phyloP scores from a whole-genome alignment of 2,329 filamentous ascomycete genomes.

The Penicillium sp. region DNA sequence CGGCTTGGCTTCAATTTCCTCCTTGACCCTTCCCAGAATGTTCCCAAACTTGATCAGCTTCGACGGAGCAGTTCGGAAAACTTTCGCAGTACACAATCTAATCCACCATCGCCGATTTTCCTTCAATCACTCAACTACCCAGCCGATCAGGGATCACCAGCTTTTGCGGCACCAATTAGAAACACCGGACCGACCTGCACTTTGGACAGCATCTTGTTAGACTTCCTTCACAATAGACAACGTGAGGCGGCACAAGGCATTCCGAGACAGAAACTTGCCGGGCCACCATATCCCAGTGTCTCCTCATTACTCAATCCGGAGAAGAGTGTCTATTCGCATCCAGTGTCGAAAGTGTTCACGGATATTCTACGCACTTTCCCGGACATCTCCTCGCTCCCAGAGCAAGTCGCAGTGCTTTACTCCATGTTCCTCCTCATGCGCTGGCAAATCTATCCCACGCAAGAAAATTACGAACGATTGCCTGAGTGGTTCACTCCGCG shows the following conservation, averaged over 20 bases:
- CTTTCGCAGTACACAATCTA: constrained; percentile 27
- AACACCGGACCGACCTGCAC: constrained; percentile 74
- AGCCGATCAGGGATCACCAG: constrained; percentile 32
- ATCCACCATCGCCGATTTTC: constrained; percentile 27
- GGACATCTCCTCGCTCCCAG: constrained; percentile 75
- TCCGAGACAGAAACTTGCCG: constrained; percentile 67
- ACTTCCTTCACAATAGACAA: constrained; percentile 73
- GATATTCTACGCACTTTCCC: constrained; percentile 86
- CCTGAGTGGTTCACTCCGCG: constrained; percentile 74
- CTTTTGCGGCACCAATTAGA: constrained; percentile 53
- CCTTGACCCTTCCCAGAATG: constrained; percentile 63
- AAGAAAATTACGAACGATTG: constrained; percentile 77
- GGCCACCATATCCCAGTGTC: constrained; percentile 79
- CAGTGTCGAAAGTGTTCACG: constrained; percentile 81
- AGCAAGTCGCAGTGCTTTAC: constrained; percentile 81
- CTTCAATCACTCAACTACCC: constrained; percentile 28
- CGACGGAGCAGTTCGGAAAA: constrained; percentile 32
- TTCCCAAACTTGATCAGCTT: constrained; percentile 57
- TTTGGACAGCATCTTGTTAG: constrained; percentile 76
- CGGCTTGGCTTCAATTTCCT: constrained; percentile 75
- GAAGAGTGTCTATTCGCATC: constrained; percentile 67
- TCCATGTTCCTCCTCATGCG: constrained; percentile 86
- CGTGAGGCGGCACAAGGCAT: constrained; percentile 69
- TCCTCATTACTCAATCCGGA: constrained; percentile 76
- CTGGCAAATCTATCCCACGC: constrained; percentile 80